A percentile compares a stretch with the other conserved stretches of the same genome.
Conservation (phyloP, 164 flowering plant genomes). For the Tetracentron sinense region DNA sequence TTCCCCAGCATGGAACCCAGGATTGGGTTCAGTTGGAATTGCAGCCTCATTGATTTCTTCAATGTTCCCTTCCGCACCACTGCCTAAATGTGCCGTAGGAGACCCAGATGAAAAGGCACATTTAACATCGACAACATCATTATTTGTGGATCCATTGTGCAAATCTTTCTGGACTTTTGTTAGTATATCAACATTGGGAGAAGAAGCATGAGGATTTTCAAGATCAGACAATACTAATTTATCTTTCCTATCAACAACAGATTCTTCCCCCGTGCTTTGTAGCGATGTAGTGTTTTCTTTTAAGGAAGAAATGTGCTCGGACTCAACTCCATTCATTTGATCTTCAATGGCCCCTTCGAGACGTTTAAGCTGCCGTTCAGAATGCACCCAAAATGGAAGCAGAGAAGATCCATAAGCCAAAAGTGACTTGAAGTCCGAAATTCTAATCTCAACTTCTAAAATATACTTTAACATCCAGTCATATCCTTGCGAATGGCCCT, state of each 20-base stretch:
- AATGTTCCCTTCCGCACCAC: slow-evolving; percentile 7
- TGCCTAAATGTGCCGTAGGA: slow-evolving; percentile 12
- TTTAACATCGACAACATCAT: slow-evolving; percentile 8
- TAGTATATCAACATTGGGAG: slow-evolving; percentile 9
- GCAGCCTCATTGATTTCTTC: slow-evolving; percentile 19
- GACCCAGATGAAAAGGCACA: slow-evolving; percentile 17
- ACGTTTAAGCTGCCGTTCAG: slow-evolving; percentile 56
- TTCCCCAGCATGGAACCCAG: slow-evolving; percentile 33
- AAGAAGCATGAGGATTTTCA: slow-evolving; percentile 14
- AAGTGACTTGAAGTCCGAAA: slow-evolving; percentile 72
- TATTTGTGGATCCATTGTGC: neutral
- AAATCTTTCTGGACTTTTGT: slow-evolving; percentile 7
- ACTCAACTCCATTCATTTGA: slow-evolving; percentile 23
- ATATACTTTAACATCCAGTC: slow-evolving; percentile 41
- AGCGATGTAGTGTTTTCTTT: slow-evolving; percentile 17
- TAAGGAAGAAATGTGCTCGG: slow-evolving; percentile 2
- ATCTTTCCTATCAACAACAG: slow-evolving; percentile 21
- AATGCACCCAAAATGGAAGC: slow-evolving; percentile 79
- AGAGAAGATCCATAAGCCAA: slow-evolving; percentile 54
- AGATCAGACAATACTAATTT: slow-evolving; percentile 10
- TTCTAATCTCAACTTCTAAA: slow-evolving; percentile 69
- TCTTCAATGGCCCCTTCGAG: slow-evolving; percentile 42
- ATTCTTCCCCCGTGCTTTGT: slow-evolving; percentile 17
- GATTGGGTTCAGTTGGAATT: slow-evolving; percentile 16
- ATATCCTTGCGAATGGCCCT: slow-evolving; percentile 22